Conservation (phyloP, 2,329 filamentous ascomycete species). For the Trichoderma brevicompactum region DNA sequence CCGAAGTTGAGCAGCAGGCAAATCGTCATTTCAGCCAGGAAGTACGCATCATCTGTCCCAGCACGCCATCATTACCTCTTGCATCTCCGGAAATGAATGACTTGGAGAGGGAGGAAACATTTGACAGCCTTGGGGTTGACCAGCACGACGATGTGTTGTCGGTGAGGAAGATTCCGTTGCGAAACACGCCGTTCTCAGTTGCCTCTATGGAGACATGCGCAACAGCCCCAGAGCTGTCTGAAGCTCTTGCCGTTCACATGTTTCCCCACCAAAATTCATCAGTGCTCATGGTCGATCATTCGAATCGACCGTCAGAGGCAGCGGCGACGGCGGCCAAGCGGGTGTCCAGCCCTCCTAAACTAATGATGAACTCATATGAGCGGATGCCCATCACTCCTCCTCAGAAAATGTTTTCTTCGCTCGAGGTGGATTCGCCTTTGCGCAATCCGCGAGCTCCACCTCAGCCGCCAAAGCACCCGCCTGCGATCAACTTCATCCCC, state of each 20-base stretch:
- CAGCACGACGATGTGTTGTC: constrained; percentile 59
- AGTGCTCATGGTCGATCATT: constrained; percentile 63
- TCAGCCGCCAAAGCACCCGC: constrained; percentile 50
- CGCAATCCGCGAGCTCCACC: constrained; percentile 66
- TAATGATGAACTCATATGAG: constrained; percentile 43
- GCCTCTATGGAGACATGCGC: constrained; percentile 64
- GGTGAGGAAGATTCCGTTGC: constrained; percentile 56
- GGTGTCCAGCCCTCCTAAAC: constrained; percentile 41
- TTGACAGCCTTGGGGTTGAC: constrained; percentile 49
- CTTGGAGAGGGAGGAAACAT: constrained; percentile 38
- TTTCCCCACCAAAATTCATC: constrained; percentile 69
- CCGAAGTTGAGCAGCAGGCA: neutral
- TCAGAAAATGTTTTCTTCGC: constrained; percentile 52
- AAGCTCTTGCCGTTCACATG: constrained; percentile 65
- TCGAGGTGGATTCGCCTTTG: constrained; percentile 64
- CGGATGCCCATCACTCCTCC: constrained; percentile 56
- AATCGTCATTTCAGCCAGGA: constrained; percentile 11
- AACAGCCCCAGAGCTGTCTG: constrained; percentile 65
- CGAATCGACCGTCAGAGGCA: constrained; percentile 54
- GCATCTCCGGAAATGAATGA: constrained; percentile 4
- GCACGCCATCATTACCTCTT: neutral
- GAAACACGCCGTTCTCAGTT: constrained; percentile 66
- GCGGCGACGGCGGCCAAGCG: constrained; percentile 48
- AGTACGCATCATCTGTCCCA: constrained; percentile 19
- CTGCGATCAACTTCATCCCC: constrained; percentile 62